Evolutionary conservation across 176 grass and related monocot species (phyloP), one percentile per base, ranked within the genome.

Genomic region (Oryza nivara): DNA sequence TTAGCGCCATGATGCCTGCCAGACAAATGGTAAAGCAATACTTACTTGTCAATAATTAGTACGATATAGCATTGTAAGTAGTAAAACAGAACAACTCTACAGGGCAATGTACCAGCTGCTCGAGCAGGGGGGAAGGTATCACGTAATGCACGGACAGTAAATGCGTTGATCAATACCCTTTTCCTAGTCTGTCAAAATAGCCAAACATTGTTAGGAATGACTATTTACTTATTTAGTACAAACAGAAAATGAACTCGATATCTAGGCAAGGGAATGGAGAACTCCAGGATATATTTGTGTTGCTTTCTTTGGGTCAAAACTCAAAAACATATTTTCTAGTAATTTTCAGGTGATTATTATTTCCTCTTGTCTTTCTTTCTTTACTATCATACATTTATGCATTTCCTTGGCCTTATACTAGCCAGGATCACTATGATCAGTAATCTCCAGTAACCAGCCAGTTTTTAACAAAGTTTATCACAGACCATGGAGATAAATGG

Each of bases 91-190:
- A 82, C 44, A 73, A 54, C 69, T 74, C 70, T 73, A 88, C 45
- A 90, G 65, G 51, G 56, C 83, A 36, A 88, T 47, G 58, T 95
- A 95, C 97, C 97, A 83, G 97, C 97, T 76, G 97, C 92, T 84
- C 97, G 89, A 77, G 97, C 97, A 48, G 97, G 97, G 86, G 97
- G 90, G 86, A 99, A 99, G 81, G 83, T 89, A 81, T 99, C 97
- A 64, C 97, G 84, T 82, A 99, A 80, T 79, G 97, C 97, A 69
- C 97, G 93, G 72, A 99, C 97, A 65, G 97, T 99, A 81, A 99
- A 99, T 77, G 97, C 97, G 82, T 99, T 99, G 68, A 99, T 99
- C 80, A 99, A 84, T 40, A 99, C 97, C 84, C 97, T 88, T 56
- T 91, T 99, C 84, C 97, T 96, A 70, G 97, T 99, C 97, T 99